Evolutionary conservation across 495 filamentous ascomycete species (phyloP), one percentile per base, ranked within the genome.

Genomic region (Xylaria palmicola): DNA sequence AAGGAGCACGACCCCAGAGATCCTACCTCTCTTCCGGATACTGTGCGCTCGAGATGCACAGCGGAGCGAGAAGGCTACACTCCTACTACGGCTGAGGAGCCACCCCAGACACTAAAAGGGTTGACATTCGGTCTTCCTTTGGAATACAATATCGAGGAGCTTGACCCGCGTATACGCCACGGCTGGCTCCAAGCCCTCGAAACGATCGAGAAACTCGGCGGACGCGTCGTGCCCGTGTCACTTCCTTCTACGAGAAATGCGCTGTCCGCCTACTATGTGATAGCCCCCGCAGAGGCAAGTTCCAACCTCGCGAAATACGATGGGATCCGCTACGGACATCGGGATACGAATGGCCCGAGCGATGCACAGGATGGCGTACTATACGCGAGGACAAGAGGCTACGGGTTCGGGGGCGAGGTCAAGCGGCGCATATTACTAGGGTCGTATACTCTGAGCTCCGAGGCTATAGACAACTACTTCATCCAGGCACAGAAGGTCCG

Each of bases 221-320:
- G 92, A 54, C 84, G 74, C 10, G 77, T 97, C 29, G 83, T 88
- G 37, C 78, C 87, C 3, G 82, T 98, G 12, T 92, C 89, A n/a
- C 79, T 98, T 2, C 92, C 94, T 13, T 82, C 86, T 5, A 99
- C 94, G 9, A 85, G 84, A 54, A 86, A 89, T 59, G 95, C 94
- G 1, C 80, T 99, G 9, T 88, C 92, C 3, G 89, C 94, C 32
- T 99, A 99, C 73, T 99, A 99, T 69, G 81, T 98, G 47, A 86
- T 99, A 62, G 94, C 94, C 6, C 90, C 95, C 0, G 92, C 94
- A 12, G 94, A 99, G 77, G 95, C 95, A 13, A 91, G 90, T 12
- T 97, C 93, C 17, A 99, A 99, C 62, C 84, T 99, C n/a, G 89
- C 94, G 49, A 97, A 94, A 74, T 99, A 96, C 71, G 94, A 99